Evolutionary conservation across 768 basidiomycete genomes (phyloP), one percentile per base, ranked within the genome.

Genomic region (Auriculariales sp.): DNA sequence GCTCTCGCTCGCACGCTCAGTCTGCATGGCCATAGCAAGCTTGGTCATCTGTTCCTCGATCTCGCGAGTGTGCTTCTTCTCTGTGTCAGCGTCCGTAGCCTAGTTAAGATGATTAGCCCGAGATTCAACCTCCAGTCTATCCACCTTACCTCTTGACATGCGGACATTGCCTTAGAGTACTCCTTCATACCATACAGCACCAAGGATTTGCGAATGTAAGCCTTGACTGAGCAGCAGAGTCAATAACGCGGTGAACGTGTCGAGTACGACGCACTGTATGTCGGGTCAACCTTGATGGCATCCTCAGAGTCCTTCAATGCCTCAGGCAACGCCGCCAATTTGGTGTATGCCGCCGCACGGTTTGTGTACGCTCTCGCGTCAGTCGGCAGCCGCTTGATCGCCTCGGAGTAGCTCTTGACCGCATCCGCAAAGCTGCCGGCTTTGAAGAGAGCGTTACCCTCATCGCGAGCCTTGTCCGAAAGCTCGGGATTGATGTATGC

Each of bases 291-390:
- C 66, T 81, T 83, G 71, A 98, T 91, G 24, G 95, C 91, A 63
- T 86, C 80, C 50, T 99, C 79, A 32, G 81, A 89, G 59, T 99
- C 95, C 66, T 98, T 98, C 60, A 98, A 73, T 1, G 93, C 95
- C 64, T 99, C 95, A 10, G 92, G 86, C 28, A 98, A 67, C 1
- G 95, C 95, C 35, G 76, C 76, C 33, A 99, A 79, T 70, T 98
- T 98, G 67, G 84, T 89, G 69, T 95, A 97, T 22, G 91, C 93
- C 27, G 91, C 84, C n/a, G 95, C 91, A 46, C 95, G 83, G 70
- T 99, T 99, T 65, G 94, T 98, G 71, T 97, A 99, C 7, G 88
- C 92, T 55, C 83, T 75, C 12, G 94, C 77, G 61, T 99, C 95
- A 31, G 66, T 63, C 34, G 95, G 94, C 59, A 89, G 82, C 46